These are phyloP conservation scores for Solidago caesia DNA, from an alignment of 129 eudicot species.

Conservation along the genomic window DNA sequence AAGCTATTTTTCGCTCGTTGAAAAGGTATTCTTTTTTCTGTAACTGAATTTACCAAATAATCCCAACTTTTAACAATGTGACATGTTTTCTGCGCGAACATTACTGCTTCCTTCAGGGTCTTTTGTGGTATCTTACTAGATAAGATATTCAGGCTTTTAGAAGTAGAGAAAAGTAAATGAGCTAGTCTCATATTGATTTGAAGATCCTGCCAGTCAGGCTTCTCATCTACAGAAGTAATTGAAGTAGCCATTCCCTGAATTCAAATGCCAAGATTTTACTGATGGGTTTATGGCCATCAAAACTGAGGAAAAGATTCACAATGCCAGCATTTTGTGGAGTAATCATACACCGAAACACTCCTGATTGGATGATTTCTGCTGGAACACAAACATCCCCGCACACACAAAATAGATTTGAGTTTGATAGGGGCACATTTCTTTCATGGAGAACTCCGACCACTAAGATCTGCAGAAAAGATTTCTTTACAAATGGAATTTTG, in stretches of 20 bases:
- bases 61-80: slow-evolving; percentile 59
- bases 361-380: slow-evolving; percentile 64
- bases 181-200: slow-evolving; percentile 77
- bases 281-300: slow-evolving; percentile 71
- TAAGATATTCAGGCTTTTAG: slow-evolving; percentile 56
- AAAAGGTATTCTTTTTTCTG: slow-evolving; percentile 42
- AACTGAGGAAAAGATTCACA: slow-evolving; percentile 66
- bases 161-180: slow-evolving; percentile 80
- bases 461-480: slow-evolving; percentile 56
- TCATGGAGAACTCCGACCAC: slow-evolving; percentile 67
- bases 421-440: slow-evolving; percentile 42
- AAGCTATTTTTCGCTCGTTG: slow-evolving; percentile 65
- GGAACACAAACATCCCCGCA: slow-evolving; percentile 72
- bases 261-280: slow-evolving; percentile 74
- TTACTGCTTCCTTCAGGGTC: slow-evolving; percentile 59
- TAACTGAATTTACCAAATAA: slow-evolving; percentile 44
- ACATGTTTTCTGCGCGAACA: slow-evolving; percentile 58
- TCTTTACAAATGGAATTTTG: neutral
- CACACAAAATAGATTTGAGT: slow-evolving; percentile 53
- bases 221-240: slow-evolving; percentile 32
- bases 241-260: slow-evolving; percentile 37
- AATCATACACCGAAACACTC: slow-evolving; percentile 75
- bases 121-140: slow-evolving; percentile 52
- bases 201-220: slow-evolving; percentile 61
- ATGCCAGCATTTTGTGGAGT: slow-evolving; percentile 67